Evolutionary conservation across 2,329 filamentous ascomycete species (phyloP).

Genomic region (Botrytis galanthina): DNA sequence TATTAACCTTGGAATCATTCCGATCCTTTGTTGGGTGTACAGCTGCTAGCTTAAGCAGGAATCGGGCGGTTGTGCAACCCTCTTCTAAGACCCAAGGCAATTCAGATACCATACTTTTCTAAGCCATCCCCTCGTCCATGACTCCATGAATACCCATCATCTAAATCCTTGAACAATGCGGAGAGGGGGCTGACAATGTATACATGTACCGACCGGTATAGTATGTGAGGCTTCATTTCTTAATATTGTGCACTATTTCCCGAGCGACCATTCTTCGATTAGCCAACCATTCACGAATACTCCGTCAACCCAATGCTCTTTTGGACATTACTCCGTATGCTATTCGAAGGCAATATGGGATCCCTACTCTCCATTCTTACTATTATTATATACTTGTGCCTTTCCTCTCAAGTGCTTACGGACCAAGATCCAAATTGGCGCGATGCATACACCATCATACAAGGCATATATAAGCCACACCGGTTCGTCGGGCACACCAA

Average conservation of each 20-base stretch:
- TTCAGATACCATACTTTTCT: neutral
- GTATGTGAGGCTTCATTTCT: neutral
- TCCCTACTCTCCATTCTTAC: neutral
- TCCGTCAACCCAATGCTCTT: constrained; percentile 1
- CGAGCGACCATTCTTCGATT: neutral
- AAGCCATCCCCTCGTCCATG: neutral
- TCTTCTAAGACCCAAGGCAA: constrained; percentile 14
- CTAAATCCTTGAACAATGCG: constrained; percentile 13
- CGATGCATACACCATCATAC: constrained; percentile 1
- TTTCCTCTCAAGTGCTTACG: constrained; percentile 5
- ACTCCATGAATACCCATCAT: neutral
- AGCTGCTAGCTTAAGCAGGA: constrained; percentile 1
- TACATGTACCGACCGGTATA: neutral
- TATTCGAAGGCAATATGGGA: neutral
- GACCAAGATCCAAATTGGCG: constrained; percentile 2
- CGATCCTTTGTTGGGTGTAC: neutral
- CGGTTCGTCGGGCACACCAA: constrained; percentile 4
- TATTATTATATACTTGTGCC: neutral
- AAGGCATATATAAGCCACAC: constrained; percentile 10
- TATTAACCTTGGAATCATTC: neutral
- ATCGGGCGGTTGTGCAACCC: constrained; percentile 3
- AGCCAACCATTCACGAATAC: neutral
- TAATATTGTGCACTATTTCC: neutral
- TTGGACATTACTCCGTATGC: neutral
- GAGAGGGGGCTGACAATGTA: constrained; percentile 9